Conservation (phyloP, 1,284 basidiomycete genomes). For the Trichosporon asahii region DNA sequence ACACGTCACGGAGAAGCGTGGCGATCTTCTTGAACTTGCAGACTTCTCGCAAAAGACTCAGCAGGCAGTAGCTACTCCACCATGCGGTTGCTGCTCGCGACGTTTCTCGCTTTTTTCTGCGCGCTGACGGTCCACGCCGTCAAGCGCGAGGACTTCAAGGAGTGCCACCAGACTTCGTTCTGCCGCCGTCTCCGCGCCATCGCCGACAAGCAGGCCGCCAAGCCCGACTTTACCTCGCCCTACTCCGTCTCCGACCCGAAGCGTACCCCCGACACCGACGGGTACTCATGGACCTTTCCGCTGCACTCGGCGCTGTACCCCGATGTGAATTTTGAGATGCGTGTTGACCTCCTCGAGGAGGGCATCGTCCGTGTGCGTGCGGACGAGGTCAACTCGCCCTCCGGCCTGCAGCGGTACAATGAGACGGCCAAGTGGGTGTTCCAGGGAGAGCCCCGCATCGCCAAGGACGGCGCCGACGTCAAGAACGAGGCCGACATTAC, state of each 20-base stretch:
- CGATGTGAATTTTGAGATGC: conserved; percentile 70
- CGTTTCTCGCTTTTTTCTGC: conserved; percentile 14
- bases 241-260: conserved; percentile 67
- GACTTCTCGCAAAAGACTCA: neutral
- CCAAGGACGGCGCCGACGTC: conserved; percentile 57
- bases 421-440: conserved; percentile 83
- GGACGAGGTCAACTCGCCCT: conserved; percentile 69
- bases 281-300: conserved; percentile 57
- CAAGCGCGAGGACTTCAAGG: conserved; percentile 78
- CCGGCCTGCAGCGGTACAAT: conserved; percentile 73
- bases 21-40: neutral
- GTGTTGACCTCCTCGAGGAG: conserved; percentile 71
- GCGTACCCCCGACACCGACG: conserved; percentile 52
- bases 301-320: conserved; percentile 78
- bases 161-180: conserved; percentile 82
- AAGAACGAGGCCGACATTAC: conserved; percentile 46
- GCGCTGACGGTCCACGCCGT: conserved; percentile 39
- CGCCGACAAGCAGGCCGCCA: conserved; percentile 61
- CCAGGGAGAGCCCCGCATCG: conserved; percentile 58
- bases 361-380: conserved; percentile 78
- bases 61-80: neutral
- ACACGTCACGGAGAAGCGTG: conserved; percentile 7
- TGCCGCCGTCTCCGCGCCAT: conserved; percentile 82
- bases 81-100: conserved; percentile 18
- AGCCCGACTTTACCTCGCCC: conserved; percentile 70